phyloP scores from a whole-genome alignment of 805 yeast genomes.

The Kurtzmaniella cleridarum region DNA sequence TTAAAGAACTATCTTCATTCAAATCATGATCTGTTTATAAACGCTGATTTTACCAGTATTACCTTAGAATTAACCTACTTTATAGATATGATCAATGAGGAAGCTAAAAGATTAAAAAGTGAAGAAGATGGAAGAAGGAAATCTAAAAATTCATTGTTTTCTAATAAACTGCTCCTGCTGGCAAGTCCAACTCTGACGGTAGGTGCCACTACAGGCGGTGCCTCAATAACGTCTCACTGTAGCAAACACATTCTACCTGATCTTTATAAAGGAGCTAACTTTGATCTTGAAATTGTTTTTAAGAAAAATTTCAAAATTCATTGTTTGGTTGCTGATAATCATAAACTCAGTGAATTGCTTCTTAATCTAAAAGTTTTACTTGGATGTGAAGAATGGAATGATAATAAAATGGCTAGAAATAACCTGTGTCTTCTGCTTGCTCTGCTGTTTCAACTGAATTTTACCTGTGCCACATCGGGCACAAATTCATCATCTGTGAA shows the following conservation, averaged over 20 bases:
- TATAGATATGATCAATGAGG: conserved; percentile 10
- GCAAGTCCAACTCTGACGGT: conserved; percentile 1
- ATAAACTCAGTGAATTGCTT: conserved; percentile 26
- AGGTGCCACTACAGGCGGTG: no score
- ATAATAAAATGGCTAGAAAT: conserved; percentile 1
- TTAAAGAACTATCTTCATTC: conserved; percentile 30
- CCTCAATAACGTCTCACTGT: no score
- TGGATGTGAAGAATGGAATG: conserved; percentile 18
- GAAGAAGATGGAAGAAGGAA: neutral
- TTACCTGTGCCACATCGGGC: conserved; percentile 1
- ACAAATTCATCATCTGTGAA: conserved; percentile 1
- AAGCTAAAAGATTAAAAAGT: conserved; percentile 1
- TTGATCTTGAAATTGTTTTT: conserved; percentile 25
- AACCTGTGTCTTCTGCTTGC: neutral
- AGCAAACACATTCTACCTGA: no score
- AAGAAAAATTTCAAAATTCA: conserved; percentile 34
- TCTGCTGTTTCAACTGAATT: neutral
- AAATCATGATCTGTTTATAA: conserved; percentile 52
- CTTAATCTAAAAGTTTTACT: conserved; percentile 31
- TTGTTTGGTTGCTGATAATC: conserved; percentile 30
- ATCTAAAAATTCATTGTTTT: neutral
- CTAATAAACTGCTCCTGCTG: neutral
- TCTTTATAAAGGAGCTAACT: conserved; percentile 12
- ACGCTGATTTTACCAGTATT: conserved; percentile 53
- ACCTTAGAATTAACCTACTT: conserved; percentile 52